Conservation (phyloP, 2,329 filamentous ascomycete species). For the Trichophyton mentagrophytes region DNA sequence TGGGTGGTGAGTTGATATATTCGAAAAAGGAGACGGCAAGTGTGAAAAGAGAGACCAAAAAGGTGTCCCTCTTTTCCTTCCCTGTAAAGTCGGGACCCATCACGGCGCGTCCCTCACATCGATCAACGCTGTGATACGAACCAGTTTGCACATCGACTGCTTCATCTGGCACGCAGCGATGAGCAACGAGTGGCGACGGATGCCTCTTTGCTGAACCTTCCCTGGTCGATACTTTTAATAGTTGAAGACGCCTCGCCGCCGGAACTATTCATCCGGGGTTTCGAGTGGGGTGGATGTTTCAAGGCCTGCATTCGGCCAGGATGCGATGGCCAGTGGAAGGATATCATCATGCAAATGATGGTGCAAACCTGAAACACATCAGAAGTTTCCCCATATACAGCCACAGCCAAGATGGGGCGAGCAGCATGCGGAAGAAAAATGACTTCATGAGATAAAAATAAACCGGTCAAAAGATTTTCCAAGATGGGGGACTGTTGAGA, state of each 20-base stretch:
- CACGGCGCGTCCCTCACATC: neutral
- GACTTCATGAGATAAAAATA: neutral
- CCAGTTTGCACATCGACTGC: neutral
- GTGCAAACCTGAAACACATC: neutral
- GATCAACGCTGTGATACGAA: neutral
- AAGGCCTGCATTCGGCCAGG: neutral
- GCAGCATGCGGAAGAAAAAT: neutral
- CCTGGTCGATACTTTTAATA: neutral
- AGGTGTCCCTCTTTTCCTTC: neutral
- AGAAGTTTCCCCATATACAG: neutral
- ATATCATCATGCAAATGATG: neutral
- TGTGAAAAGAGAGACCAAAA: neutral
- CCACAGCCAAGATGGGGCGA: neutral
- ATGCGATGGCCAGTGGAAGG: neutral
- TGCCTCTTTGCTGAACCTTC: neutral
- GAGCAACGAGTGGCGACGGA: neutral
- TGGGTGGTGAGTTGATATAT: neutral
- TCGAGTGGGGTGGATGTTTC: neutral
- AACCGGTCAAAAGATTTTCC: neutral
- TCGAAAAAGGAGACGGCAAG: neutral
- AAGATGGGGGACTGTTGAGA: neutral
- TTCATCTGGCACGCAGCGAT: neutral
- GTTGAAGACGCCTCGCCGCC: too few species aligned
- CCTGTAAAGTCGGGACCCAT: neutral
- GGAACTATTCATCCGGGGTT: neutral